Conservation (phyloP, 805 yeast genomes). For the Candida michaelii region DNA sequence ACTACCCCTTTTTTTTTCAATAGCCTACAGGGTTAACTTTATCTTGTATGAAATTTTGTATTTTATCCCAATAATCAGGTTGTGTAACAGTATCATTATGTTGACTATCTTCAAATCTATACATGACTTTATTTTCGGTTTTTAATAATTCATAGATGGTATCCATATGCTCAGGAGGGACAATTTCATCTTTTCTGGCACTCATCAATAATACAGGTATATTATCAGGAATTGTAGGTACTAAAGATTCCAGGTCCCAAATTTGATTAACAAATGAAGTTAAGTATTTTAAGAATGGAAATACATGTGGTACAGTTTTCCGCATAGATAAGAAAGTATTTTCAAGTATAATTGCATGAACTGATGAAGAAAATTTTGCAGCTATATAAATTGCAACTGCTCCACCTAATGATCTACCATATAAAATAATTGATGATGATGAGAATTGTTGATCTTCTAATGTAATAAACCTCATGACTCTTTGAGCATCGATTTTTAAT, state of each 20-base stretch:
- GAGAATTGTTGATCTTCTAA: conserved; percentile 50
- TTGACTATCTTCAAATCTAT: conserved; percentile 56
- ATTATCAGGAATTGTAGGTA: conserved; percentile 47
- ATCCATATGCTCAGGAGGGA: conserved; percentile 84
- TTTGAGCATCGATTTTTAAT: conserved; percentile 76
- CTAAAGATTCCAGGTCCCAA: conserved; percentile 76
- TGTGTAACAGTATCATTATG: conserved; percentile 85
- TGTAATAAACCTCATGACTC: conserved; percentile 59
- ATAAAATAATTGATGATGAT: conserved; percentile 58
- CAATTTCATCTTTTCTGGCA: conserved; percentile 82
- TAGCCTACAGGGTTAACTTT: conserved; percentile 44
- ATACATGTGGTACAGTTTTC: conserved; percentile 68
- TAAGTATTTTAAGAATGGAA: conserved; percentile 63
- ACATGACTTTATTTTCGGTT: conserved; percentile 50
- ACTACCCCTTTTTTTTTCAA: no score
- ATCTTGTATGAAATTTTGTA: conserved; percentile 53
- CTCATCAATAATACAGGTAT: conserved; percentile 71
- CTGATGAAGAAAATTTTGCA: conserved; percentile 47
- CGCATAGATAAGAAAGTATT: conserved; percentile 81
- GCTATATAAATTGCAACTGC: conserved; percentile 89
- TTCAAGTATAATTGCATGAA: conserved; percentile 73
- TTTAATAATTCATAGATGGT: conserved; percentile 53
- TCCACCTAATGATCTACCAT: conserved; percentile 93
- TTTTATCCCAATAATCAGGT: conserved; percentile 73
- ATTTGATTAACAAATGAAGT: conserved; percentile 67